Evolutionary conservation across 2,329 filamentous ascomycete genomes (phyloP).

Genomic region (Aspergillus sp.): DNA sequence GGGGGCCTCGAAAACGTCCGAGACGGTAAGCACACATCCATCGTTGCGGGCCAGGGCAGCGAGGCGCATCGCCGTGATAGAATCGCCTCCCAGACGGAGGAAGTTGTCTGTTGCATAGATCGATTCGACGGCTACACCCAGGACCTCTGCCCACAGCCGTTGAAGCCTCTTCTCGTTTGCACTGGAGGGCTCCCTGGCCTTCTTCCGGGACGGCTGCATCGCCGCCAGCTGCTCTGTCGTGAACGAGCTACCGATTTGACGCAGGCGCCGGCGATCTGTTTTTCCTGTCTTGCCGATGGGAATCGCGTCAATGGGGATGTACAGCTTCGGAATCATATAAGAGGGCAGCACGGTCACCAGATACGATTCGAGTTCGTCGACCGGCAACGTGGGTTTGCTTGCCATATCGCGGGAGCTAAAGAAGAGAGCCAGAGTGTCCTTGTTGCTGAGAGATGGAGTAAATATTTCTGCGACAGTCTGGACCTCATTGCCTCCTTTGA

Average conservation of each 20-base stretch:
- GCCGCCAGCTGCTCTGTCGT: too few relatives aligned
- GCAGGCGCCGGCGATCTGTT: neutral
- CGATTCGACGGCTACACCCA: neutral
- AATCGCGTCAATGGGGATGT: neutral
- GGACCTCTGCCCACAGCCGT: neutral
- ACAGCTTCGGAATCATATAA: neutral
- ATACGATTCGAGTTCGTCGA: neutral
- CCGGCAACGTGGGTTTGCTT: too few relatives aligned
- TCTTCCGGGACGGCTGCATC: too few relatives aligned
- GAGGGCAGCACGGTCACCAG: neutral
- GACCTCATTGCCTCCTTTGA: neutral
- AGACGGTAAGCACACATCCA: neutral
- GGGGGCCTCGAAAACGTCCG: neutral
- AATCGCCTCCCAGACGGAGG: slow-evolving; percentile 1
- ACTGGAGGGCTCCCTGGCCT: too few relatives aligned
- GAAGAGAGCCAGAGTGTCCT: too few relatives aligned
- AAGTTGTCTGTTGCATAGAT: neutral
- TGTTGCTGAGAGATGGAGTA: too few relatives aligned
- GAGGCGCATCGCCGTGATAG: neutral
- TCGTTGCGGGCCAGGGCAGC: neutral
- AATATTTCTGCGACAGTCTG: neutral
- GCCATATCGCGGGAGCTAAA: too few relatives aligned
- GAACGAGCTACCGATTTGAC: neutral
- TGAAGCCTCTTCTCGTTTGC: too few relatives aligned
- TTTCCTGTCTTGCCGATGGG: neutral